These are phyloP conservation scores for Ichthyophthirius multifiliis DNA, from an alignment of 169 alveolate genomes.

Conservation along the genomic window DNA sequence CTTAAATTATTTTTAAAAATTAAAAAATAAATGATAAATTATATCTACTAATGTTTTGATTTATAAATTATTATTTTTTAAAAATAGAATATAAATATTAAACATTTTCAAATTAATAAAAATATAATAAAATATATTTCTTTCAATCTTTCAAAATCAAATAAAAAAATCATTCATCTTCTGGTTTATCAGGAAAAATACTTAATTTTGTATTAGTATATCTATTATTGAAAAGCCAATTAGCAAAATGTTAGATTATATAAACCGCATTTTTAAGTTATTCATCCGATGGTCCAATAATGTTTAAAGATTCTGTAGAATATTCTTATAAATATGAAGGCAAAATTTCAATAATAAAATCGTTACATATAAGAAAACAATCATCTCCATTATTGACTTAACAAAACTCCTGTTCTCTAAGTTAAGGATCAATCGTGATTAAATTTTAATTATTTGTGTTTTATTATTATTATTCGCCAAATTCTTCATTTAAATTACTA, in stretches of 20 bases:
- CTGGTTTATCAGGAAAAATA: not conserved
- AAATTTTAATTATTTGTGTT: too few relatives aligned
- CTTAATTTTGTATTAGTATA: slow-evolving; percentile 8
- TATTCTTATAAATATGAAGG: slow-evolving; percentile 2
- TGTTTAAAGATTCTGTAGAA: not conserved
- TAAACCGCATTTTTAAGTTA: slow-evolving; percentile 14
- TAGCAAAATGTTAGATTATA: slow-evolving; percentile 5
- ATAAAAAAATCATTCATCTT: slow-evolving; percentile 11
- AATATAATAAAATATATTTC: too few relatives aligned
- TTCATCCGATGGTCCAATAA: slow-evolving; percentile 12
- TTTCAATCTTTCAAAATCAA: too few relatives aligned
- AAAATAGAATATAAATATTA: too few relatives aligned
- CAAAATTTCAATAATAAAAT: slow-evolving; percentile 8
- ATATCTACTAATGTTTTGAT: too few relatives aligned
- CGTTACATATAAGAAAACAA: slow-evolving; percentile 10
- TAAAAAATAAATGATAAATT: too few relatives aligned
- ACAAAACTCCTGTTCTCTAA: not conserved
- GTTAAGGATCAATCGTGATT: not conserved
- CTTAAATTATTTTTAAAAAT: too few relatives aligned
- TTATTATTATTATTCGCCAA: not conserved
- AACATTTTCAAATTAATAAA: too few relatives aligned
- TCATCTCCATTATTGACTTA: slow-evolving; percentile 1
- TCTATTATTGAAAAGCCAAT: slow-evolving; percentile 7
- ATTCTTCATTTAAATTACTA: not conserved
- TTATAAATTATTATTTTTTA: too few relatives aligned